Percentiles rank a stretch among this genome's conserved stretches.
phyloP scores from a whole-genome alignment of 495 filamentous ascomycete species.

The Penicillium daleae region DNA sequence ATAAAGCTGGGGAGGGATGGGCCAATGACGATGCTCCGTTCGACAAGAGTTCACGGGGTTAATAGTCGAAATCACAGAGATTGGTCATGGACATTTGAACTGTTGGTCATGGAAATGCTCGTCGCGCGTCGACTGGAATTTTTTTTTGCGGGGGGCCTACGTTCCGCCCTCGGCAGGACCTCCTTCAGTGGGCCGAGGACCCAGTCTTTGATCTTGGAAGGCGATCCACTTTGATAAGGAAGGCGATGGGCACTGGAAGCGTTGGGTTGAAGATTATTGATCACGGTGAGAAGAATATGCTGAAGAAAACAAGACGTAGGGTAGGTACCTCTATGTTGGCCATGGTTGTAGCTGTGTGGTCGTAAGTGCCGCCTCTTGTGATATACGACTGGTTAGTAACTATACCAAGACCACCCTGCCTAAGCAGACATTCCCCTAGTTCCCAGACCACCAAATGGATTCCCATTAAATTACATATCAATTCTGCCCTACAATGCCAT shows the following conservation, averaged over 20 bases:
- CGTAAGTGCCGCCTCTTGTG: neutral
- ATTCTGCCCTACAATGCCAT: neutral
- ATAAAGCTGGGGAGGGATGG: conserved; percentile 31
- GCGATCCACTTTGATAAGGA: conserved; percentile 11
- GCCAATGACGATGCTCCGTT: conserved; percentile 17
- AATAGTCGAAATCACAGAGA: conserved; percentile 10
- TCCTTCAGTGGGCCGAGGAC: conserved; percentile 26
- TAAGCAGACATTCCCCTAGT: neutral
- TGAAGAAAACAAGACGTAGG: no score
- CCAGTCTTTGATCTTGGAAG: conserved; percentile 1
- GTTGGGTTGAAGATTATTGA: no score
- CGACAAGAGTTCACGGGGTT: neutral
- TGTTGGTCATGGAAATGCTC: conserved; percentile 28
- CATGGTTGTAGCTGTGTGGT: no score
- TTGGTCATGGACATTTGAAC: conserved; percentile 26
- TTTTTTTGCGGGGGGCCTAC: conserved; percentile 31
- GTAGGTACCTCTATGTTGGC: no score
- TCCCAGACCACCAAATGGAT: neutral
- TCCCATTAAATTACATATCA: neutral
- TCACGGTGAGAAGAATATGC: no score
- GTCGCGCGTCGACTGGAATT: conserved; percentile 14
- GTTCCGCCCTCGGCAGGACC: conserved; percentile 31
- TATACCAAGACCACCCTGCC: neutral
- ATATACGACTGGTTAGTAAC: neutral
- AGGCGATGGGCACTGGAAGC: neutral